Evolutionary conservation across 768 basidiomycete genomes (phyloP), one percentile per base, ranked within the genome.

Genomic region (Hypholoma sublateritium): DNA sequence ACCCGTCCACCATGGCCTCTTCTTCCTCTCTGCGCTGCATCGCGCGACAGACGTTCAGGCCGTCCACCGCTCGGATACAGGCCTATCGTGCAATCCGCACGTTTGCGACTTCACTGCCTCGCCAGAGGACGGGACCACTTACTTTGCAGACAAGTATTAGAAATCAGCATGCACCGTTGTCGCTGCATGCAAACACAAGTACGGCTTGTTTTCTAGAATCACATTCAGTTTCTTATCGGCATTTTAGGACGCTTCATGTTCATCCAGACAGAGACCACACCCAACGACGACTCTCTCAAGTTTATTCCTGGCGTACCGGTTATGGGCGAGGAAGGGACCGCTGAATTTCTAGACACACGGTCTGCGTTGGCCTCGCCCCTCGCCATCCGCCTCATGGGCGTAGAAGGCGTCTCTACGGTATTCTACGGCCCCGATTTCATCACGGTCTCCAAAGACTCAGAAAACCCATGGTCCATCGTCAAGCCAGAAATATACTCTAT

Each of bases 361-460:
- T 79, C 92, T 2, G 89, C 96, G 0, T 81, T 98, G 39, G 74
- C 79, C n/a, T 98, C 96, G 0, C 95, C 97, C 0, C 82, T 99
- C n/a, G 97, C 96, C 12, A 85, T 95, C 55, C 87, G 93, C 8
- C 83, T 99, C 21, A 93, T 99, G 85, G 94, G 94, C 51, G 86
- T 98, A 56, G 89, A 96, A 45, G 97, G 97, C 50, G 89, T 99
- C 53, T 84, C 81, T 34, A 82, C 80, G 44, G 83, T 98, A 24
- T 98, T 98, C 70, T 99, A 92, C 69, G 97, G 97, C 0, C 97
- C 97, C 5, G 97, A 99, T 74, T 99, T 99, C 67, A 93, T 99
- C 66, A 95, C 94, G 3, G 90, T 98, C 37, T 93, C 92, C 39
- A 98, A 98, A 73, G 87, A 91, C 63, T 80, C 85, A 46, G 93